These are phyloP conservation scores for Cordia subcordata DNA, from an alignment of 257 asterid species.

Conservation along the genomic window DNA sequence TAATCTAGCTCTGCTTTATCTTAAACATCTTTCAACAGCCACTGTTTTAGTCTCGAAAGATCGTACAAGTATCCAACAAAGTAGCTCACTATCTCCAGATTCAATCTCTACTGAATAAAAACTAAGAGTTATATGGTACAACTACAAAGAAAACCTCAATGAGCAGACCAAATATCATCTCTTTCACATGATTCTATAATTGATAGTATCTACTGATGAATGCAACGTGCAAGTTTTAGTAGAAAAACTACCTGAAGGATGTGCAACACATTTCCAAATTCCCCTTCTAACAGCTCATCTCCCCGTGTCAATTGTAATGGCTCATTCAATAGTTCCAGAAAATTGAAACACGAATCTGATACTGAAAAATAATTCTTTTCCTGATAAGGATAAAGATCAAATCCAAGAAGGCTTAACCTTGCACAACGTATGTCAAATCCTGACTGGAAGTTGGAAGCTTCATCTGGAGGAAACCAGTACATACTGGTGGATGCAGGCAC, in stretches of 20 bases:
- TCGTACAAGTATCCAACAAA: too few relatives aligned
- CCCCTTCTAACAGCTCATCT: conserved; percentile 38
- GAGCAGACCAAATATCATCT: not conserved
- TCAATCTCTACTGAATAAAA: too few relatives aligned
- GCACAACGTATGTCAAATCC: conserved; percentile 80
- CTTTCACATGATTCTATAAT: not conserved
- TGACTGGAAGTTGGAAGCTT: conserved; percentile 53
- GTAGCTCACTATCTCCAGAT: too few relatives aligned
- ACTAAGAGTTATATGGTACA: too few relatives aligned
- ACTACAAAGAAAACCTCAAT: not conserved
- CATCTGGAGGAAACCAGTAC: conserved; percentile 94
- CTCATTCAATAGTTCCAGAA: conserved; percentile 37
- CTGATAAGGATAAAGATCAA: conserved; percentile 37
- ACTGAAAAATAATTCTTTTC: conserved; percentile 15
- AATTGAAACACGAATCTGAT: conserved; percentile 30
- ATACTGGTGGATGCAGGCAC: conserved; percentile 56
- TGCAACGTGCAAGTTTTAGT: not conserved
- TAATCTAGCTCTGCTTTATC: too few relatives aligned
- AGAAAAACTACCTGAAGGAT: conserved; percentile 72
- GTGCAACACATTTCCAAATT: conserved; percentile 65
- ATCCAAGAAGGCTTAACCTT: conserved; percentile 64
- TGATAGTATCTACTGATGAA: not conserved
- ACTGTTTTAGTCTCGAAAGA: too few relatives aligned
- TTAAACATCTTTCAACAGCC: too few relatives aligned
- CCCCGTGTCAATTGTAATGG: conserved; percentile 47